Base-by-base conservation (phyloP, 2,329 filamentous ascomycete genomes). In the Didymella sp. region DNA sequence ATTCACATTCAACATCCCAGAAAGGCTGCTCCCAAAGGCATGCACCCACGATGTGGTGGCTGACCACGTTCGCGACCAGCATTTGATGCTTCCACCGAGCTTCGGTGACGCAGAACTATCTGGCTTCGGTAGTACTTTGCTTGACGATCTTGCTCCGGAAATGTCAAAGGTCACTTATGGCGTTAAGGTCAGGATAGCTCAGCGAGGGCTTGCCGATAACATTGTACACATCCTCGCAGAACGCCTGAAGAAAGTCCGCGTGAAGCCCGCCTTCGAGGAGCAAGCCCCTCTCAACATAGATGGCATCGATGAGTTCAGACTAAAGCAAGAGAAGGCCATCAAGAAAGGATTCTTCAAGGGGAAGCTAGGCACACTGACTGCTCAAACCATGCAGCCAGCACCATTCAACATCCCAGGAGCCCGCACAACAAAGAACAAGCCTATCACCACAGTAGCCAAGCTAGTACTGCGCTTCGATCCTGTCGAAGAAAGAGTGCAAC, bases 1-100 rank as follows among this genome's bases (percentile, higher is more conserved):
- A 1, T 89, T 89, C 69, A 81, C 81, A 24, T 89, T 89, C 66
- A 84, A 85, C 52, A 79, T 89, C 1, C 87, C 87, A 0, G 78
- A 83, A 30, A 81, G 82, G 17, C 75, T 89, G 4, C 80, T 89
- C 0, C 85, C 85, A 6, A 81, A 82, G 59, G 74, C 84, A 42
- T 89, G 87, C 74, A 77, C 76, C 17, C 87, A 89, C 73, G 64
- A 70, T 35, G 78, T 80, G 17, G 77, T 76, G 22, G 82, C 83
- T 58, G 74, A 79, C 24, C 78, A 83, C 33, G 76, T 89, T 50
- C 79, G 81, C 51, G 77, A 81, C 21, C 80, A 80, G 1, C 87
- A 89, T 69, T 76, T 85, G 2, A 76, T 81, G 63, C 78, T 88
- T 0, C 87, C 87, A 1, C 87, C 87, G 3, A 86, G 82, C 24